phyloP scores from a whole-genome alignment of 169 alveolate species.

The Babesia bigemina region DNA sequence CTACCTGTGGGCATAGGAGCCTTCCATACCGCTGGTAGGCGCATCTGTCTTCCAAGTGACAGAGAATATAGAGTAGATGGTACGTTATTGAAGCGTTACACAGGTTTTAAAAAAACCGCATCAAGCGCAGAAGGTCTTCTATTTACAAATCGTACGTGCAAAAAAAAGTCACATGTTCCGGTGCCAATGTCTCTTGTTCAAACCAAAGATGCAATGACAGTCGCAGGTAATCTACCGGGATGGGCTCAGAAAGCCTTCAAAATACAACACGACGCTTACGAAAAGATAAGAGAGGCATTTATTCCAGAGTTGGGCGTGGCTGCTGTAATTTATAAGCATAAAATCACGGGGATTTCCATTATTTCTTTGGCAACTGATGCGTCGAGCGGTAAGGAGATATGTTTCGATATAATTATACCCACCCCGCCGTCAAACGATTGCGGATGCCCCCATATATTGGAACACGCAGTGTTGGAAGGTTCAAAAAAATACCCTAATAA shows the following conservation, averaged over 20 bases:
- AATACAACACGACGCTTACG: slow-evolving; percentile 52
- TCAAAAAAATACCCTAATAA: slow-evolving; percentile 80
- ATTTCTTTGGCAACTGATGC: slow-evolving; percentile 52
- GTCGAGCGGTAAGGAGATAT: slow-evolving; percentile 58
- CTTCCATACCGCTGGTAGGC: not conserved
- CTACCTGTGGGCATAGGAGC: slow-evolving; percentile 25
- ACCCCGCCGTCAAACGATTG: slow-evolving; percentile 66
- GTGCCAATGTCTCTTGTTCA: not conserved
- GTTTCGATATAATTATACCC: slow-evolving; percentile 63
- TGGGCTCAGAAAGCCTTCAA: slow-evolving; percentile 65
- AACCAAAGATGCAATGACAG: not conserved
- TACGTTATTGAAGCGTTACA: not conserved
- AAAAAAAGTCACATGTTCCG: not conserved
- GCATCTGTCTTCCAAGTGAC: not conserved
- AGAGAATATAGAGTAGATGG: not conserved
- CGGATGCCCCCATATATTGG: slow-evolving; percentile 85
- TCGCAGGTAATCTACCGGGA: slow-evolving; percentile 13
- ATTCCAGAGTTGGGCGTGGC: slow-evolving; percentile 52
- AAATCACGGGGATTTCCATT: slow-evolving; percentile 45
- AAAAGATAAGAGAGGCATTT: slow-evolving; percentile 26
- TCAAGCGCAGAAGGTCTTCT: not conserved
- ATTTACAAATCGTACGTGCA: not conserved
- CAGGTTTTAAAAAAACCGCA: too few species aligned
- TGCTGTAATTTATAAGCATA: slow-evolving; percentile 44
- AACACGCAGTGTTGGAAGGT: slow-evolving; percentile 87